These are phyloP conservation scores for Endoconidiophora polonica DNA, from an alignment of 2,329 filamentous ascomycete genomes.

Conservation along the genomic window DNA sequence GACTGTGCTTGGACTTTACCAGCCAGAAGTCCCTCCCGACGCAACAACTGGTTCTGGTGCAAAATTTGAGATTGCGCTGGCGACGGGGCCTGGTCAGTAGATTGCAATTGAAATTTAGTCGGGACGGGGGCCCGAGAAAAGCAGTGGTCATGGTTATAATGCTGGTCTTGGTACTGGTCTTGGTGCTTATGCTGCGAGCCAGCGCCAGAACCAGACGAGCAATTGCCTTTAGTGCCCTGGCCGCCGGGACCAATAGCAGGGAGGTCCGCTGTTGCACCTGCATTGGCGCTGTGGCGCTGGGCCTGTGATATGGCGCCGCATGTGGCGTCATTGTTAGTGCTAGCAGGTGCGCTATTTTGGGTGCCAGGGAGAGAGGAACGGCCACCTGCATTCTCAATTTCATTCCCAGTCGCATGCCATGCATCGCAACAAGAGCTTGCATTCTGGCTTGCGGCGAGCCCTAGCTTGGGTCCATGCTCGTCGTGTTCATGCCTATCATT, in stretches of 20 bases:
- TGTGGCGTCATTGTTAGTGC: background rate
- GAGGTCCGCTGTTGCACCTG: background rate
- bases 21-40: background rate
- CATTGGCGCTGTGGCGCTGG: background rate
- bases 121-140: background rate
- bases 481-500: background rate
- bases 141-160: too few species aligned
- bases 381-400: background rate
- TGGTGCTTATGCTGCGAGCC: too few species aligned
- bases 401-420: too few species aligned
- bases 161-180: background rate
- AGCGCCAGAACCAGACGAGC: background rate
- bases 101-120: constrained; percentile 6
- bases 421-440: too few species aligned
- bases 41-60: background rate
- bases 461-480: background rate
- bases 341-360: background rate
- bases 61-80: constrained; percentile 3
- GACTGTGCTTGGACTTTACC: background rate
- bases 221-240: background rate
- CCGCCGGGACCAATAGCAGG: background rate
- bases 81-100: background rate
- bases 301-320: background rate
- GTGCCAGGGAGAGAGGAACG: background rate
- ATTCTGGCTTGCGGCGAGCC: too few species aligned